Evolutionary conservation across 192 early-diverging fungal species (phyloP), one percentile per base, ranked within the genome.

Genomic region (Backusella westeae): DNA sequence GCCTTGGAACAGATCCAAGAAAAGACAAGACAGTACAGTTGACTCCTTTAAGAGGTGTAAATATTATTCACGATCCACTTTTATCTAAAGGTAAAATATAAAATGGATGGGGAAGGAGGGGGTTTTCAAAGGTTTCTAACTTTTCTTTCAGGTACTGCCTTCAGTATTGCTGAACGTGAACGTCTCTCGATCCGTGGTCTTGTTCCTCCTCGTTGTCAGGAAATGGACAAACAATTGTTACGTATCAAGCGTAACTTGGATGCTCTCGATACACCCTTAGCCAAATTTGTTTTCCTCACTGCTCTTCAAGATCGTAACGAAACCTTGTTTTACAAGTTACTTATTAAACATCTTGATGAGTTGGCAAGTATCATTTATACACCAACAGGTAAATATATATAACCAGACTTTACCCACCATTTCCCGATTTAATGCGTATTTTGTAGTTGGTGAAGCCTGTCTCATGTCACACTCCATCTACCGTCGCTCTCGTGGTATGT

Each of bases 231-330:
- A 71, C 86, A 87, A 53, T 77, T 87, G 29, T 76, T 83, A 39
- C 82, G 86, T 67, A 82, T 87, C 34, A 87, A 85, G 63, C 83
- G 83, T n/a, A 87, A 87, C 71, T 75, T 87, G 76, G 82, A 85
- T 52, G 81, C 78, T 26, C 83, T 82, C 70, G 67, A 79, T 44
- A 84, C 86, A 26, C 86, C 86, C 6, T 73, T 87, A 10, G 82
- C 85, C 38, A 87, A 87, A 76, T 87, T 87, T 67, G 75, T 87
- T 23, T 87, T 87, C 35, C 80, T 87, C 63, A 80, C 86, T 7
- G 86, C 84, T 44, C 80, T 87, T 21, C 86, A 87, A 82, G 86
- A 87, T 71, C 82, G 86, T 59, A 87, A 87, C 67, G 86, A 87
- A 68, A 87, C 84, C 1, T 80, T 87, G 32, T 87, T 85, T 69